These are phyloP conservation scores for Heliamphora pulchella DNA, from an alignment of 179 eudicot genomes.

Conservation along the genomic window DNA sequence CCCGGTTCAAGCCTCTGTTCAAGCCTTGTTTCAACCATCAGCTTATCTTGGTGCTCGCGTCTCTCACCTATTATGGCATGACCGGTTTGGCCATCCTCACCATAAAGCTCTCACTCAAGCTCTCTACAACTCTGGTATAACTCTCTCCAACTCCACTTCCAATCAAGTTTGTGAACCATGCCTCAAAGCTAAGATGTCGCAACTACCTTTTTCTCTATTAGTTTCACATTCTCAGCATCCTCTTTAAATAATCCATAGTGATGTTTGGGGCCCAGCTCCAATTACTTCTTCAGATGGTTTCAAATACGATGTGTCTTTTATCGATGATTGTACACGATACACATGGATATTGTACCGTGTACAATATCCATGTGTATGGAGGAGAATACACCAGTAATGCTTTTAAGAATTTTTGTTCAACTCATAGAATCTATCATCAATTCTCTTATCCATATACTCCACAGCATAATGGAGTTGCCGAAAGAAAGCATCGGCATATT, in stretches of 20 bases:
- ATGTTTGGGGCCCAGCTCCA: background rate
- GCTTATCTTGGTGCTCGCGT: background rate
- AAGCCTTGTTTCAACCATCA: background rate
- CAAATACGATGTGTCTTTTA: background rate
- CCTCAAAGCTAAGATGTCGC: background rate
- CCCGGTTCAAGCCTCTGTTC: background rate
- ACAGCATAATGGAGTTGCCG: background rate
- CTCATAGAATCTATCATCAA: background rate
- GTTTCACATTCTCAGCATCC: background rate
- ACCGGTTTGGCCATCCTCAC: background rate
- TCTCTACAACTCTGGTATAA: too few relatives aligned
- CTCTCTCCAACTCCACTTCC: too few relatives aligned
- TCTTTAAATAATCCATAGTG: background rate
- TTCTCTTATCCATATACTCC: background rate
- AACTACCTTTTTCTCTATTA: background rate
- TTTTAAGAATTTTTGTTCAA: background rate
- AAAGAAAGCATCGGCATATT: background rate
- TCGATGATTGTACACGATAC: background rate
- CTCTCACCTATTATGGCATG: background rate
- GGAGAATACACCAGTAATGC: background rate
- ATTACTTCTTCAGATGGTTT: background rate
- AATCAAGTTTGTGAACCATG: background rate
- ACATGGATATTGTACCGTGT: background rate
- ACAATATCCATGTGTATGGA: background rate
- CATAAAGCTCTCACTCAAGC: background rate